Conservation (phyloP, 2,329 filamentous ascomycete genomes). For the Aspergillus quadrilineatus region DNA sequence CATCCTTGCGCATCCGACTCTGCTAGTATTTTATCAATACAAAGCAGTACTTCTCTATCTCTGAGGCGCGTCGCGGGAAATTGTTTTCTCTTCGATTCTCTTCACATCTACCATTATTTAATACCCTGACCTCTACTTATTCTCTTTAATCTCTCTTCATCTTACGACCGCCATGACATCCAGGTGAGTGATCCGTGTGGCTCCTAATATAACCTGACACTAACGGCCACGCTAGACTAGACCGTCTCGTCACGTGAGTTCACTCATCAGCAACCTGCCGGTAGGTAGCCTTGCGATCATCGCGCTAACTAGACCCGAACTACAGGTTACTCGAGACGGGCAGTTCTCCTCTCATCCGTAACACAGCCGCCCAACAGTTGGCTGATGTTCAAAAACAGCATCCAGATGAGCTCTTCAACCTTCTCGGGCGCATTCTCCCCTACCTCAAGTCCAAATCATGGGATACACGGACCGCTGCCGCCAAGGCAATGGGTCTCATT, state of each 20-base stretch:
- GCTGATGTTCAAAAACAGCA: constrained; percentile 98
- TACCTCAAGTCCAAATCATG: constrained; percentile 94
- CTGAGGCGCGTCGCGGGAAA: constrained; percentile 12
- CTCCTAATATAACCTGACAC: constrained; percentile 26
- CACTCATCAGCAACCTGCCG: not conserved
- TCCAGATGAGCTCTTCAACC: constrained; percentile 94
- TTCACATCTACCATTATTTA: constrained; percentile 5
- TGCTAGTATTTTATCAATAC: constrained; percentile 10
- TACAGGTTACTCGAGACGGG: constrained; percentile 90
- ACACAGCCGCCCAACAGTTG: constrained; percentile 93
- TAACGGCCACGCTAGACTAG: constrained; percentile 60
- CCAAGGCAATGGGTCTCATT: constrained; percentile 92
- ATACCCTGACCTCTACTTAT: constrained; percentile 8
- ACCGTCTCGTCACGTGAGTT: constrained; percentile 83
- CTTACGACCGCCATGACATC: constrained; percentile 41
- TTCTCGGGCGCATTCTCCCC: constrained; percentile 89
- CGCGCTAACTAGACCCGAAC: constrained; percentile 23
- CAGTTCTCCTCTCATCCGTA: constrained; percentile 91
- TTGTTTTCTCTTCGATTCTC: constrained; percentile 11
- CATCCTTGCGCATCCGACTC: constrained; percentile 8
- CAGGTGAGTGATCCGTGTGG: constrained; percentile 34
- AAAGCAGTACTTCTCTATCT: constrained; percentile 8
- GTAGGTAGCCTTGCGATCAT: not conserved
- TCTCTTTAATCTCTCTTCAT: constrained; percentile 9
- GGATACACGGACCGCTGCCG: constrained; percentile 91